Conservation (phyloP, 169 alveolate genomes). For the Plasmodium falciparum region DNA sequence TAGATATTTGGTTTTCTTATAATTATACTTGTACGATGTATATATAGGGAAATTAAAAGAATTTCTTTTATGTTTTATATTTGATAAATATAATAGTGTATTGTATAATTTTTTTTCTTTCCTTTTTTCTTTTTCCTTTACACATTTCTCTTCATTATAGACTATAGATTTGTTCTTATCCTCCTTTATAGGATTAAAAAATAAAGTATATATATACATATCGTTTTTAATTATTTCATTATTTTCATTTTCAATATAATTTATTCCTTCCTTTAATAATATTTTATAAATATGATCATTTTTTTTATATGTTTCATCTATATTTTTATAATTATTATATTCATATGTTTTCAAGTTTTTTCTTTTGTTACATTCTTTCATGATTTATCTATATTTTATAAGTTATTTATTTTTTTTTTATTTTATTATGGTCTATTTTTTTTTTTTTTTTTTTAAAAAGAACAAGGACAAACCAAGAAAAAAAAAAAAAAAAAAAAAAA, state of each 20-base stretch:
- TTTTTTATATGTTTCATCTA: background rate
- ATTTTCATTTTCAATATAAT: constrained; percentile 56
- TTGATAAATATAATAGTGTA: background rate
- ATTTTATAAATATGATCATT: constrained; percentile 25
- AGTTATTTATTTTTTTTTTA: background rate
- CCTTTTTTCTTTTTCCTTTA: background rate
- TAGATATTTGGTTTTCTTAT: background rate
- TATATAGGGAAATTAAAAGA: background rate
- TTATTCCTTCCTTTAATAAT: constrained; percentile 45
- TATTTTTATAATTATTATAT: background rate
- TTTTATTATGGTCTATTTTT: background rate
- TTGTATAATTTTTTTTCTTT: background rate
- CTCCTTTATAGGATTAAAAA: constrained; percentile 6
- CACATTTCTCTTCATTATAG: background rate
- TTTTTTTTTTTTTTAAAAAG: no score
- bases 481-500: no score
- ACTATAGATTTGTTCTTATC: background rate
- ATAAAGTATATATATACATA: constrained; percentile 19
- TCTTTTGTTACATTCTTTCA: constrained; percentile 1
- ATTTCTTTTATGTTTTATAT: background rate
- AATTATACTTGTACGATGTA: background rate
- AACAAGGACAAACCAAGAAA: no score
- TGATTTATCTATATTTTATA: constrained; percentile 6
- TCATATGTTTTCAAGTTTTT: background rate
- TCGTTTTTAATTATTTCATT: constrained; percentile 37